A percentile compares a stretch with the other conserved stretches of the same genome.
Conservation (phyloP, 2,329 filamentous ascomycete species). For the Microascus cirrosus region DNA sequence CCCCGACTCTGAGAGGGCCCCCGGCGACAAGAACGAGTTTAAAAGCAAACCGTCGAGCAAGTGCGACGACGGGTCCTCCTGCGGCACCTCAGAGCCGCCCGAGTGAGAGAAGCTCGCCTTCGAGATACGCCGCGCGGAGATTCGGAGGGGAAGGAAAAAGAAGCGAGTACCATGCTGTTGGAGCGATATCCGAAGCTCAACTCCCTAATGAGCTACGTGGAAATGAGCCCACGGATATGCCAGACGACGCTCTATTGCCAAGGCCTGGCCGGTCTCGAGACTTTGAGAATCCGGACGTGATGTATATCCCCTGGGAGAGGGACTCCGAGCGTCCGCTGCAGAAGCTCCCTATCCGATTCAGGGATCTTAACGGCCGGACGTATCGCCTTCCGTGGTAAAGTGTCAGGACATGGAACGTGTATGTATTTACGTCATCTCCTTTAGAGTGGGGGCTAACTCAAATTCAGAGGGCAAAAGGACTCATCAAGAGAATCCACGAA, state of each 20-base stretch:
- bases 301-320: conserved; percentile 6
- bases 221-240: no score
- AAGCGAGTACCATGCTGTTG: not conserved
- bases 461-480: conserved; percentile 5
- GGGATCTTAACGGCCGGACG: conserved; percentile 6
- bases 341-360: conserved; percentile 9
- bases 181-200: not conserved
- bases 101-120: not conserved
- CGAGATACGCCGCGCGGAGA: conserved; percentile 2
- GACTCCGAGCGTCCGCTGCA: conserved; percentile 6
- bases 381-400: conserved; percentile 9
- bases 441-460: not conserved
- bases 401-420: conserved; percentile 8
- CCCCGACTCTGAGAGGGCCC: not conserved
- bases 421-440: not conserved
- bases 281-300: not conserved
- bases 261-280: not conserved
- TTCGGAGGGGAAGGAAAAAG: conserved; percentile 1
- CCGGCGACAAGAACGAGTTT: not conserved
- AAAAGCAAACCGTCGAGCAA: not conserved
- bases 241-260: not conserved
- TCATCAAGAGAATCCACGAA: conserved; percentile 6
- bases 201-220: not conserved
- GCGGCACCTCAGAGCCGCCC: not conserved
- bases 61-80: not conserved